These are phyloP conservation scores for Pseudogymnoascus sp. DNA, from an alignment of 2,329 filamentous ascomycete genomes.

Conservation along the genomic window DNA sequence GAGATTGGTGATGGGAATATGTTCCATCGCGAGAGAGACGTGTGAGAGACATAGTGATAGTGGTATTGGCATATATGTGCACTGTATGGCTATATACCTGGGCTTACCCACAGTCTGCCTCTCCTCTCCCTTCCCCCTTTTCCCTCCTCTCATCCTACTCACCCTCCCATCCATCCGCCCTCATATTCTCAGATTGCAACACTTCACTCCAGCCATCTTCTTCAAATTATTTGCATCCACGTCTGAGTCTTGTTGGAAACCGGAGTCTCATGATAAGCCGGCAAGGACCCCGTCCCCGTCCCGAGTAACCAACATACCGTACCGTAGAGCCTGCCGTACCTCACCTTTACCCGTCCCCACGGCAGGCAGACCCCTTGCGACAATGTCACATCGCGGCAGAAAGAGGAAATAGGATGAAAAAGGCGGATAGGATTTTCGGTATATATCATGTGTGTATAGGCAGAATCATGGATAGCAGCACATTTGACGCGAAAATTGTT, in stretches of 20 bases:
- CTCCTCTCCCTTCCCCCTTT: not conserved
- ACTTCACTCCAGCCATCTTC: not conserved
- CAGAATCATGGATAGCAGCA: not conserved
- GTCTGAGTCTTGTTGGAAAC: not conserved
- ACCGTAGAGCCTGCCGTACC: not conserved
- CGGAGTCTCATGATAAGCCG: not conserved
- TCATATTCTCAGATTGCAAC: not conserved
- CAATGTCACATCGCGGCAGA: not conserved
- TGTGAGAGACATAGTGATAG: not conserved
- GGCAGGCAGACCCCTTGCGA: not conserved
- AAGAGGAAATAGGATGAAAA: not conserved
- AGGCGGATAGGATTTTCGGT: not conserved
- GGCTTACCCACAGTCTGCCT: not conserved
- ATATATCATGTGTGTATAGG: not conserved
- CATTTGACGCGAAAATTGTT: not conserved
- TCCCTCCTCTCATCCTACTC: not conserved
- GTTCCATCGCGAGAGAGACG: not conserved
- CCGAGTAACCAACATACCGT: not conserved
- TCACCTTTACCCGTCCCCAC: not conserved
- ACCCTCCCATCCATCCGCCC: not conserved
- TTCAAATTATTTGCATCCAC: not conserved
- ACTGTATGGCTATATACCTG: not conserved
- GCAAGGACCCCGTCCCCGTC: not conserved
- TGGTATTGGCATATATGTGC: not conserved
- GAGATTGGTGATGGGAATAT: not conserved